These are phyloP conservation scores for Fonsecaea pugnacius DNA, from an alignment of 2,329 filamentous ascomycete species.

Conservation along the genomic window DNA sequence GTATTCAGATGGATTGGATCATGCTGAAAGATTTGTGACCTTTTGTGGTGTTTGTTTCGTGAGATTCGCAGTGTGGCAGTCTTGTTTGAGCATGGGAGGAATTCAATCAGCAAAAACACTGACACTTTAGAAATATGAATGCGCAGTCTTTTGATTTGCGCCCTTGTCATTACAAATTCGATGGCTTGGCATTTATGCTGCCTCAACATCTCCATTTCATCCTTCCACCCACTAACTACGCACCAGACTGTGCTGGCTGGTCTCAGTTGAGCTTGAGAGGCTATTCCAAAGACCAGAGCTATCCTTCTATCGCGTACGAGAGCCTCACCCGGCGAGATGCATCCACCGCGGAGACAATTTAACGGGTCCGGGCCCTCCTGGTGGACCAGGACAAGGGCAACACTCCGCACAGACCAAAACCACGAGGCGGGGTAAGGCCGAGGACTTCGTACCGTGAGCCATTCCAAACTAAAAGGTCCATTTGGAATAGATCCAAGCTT, in stretches of 20 bases:
- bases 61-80: too few relatives aligned
- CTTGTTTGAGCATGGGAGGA: neutral
- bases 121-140: too few relatives aligned
- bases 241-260: neutral
- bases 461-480: neutral
- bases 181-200: neutral
- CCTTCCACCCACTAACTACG: neutral
- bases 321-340: neutral
- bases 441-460: neutral
- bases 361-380: neutral
- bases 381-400: neutral
- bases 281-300: neutral
- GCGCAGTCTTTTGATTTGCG: too few relatives aligned
- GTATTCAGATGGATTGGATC: constrained; percentile 36
- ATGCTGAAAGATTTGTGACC: constrained; percentile 32
- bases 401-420: neutral
- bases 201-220: neutral
- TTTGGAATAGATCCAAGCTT: neutral
- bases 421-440: neutral
- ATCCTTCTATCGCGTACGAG: neutral
- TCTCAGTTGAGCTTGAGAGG: neutral
- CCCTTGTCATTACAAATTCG: neutral
- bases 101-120: too few relatives aligned
- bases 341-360: neutral
- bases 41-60: neutral